These are phyloP conservation scores for Suillus brevipes DNA, from an alignment of 768 basidiomycete species.

Conservation along the genomic window DNA sequence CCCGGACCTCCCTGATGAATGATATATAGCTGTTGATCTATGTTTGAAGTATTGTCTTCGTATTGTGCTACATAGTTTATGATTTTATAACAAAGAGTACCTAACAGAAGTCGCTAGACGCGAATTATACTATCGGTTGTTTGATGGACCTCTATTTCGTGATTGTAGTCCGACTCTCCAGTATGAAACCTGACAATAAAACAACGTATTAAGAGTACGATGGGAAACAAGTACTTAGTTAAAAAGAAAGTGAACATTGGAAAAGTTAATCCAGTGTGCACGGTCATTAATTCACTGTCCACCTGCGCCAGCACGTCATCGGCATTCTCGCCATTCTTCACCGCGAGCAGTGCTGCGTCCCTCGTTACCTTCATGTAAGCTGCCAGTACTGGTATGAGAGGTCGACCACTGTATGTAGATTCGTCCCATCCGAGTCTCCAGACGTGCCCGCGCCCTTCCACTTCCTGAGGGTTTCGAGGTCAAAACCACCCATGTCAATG, in stretches of 20 bases:
- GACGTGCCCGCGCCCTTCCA: background rate
- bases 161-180: no score
- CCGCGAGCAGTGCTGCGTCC: background rate
- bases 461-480: background rate
- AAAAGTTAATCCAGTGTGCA: no score
- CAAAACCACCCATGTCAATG: no score
- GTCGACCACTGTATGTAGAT: background rate
- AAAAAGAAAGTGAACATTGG: no score
- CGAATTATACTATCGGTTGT: no score
- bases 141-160: no score
- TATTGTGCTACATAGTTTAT: conserved; percentile 2
- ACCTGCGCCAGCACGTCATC: background rate
- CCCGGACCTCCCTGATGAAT: conserved; percentile 20
- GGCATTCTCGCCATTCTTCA: background rate
- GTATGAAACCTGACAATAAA: no score
- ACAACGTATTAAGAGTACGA: no score
- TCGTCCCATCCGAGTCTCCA: background rate
- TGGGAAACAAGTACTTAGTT: no score
- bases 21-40: background rate
- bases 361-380: background rate
- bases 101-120: no score
- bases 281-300: no score
- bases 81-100: background rate
- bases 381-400: background rate
- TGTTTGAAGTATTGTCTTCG: background rate